Base-by-base conservation (phyloP, 1,284 basidiomycete species). In the Austropuccinia psidii region DNA sequence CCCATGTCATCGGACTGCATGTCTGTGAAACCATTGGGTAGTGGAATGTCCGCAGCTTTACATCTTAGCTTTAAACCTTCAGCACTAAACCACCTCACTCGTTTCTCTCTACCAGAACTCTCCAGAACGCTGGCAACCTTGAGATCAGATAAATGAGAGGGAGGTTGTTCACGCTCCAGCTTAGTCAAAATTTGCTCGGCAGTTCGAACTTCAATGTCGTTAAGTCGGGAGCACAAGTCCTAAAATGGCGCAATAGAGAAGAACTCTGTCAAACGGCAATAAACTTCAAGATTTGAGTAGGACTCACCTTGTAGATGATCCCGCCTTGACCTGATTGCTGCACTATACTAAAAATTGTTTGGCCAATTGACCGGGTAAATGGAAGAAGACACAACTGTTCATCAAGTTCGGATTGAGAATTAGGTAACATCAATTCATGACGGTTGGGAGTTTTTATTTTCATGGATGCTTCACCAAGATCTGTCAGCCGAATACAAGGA, bases 101-200 rank as follows among this genome's bases (percentile, higher is more conserved):
- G 86, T 39, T 89, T 87, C 81, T 93, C 89, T 54, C 90, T 86
- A 4, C 90, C 90, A 76, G 84, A 83, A 0, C 86, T 89, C 79
- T 92, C 91, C 82, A 87, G 86, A 31, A 90, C 79, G 58, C 86
- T 85, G 19, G 85, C 84, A 64, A 89, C 84, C 35, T 85, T 85
- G 52, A 89, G 82, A 80, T 93, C 89, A 57, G 82, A 82, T 4
- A 91, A 84, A 79, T 90, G 89, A 15, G 85, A 72, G 2, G 89
- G 89, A 21, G 87, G 88, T 7, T 83, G 82, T 74, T 80, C 83
- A 77, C 85, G 87, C 75, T 87, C 86, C 49, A 89, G 85, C 52
- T 88, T 86, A 17, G 84, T 83, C 39, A 92, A 83, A n/a, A 90
- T 81, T 17, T 89, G 84, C 78, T 92, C 90, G 62, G 91, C 83